Conservation (phyloP, 345 rosid genomes). For the Aquilaria sinensis region DNA sequence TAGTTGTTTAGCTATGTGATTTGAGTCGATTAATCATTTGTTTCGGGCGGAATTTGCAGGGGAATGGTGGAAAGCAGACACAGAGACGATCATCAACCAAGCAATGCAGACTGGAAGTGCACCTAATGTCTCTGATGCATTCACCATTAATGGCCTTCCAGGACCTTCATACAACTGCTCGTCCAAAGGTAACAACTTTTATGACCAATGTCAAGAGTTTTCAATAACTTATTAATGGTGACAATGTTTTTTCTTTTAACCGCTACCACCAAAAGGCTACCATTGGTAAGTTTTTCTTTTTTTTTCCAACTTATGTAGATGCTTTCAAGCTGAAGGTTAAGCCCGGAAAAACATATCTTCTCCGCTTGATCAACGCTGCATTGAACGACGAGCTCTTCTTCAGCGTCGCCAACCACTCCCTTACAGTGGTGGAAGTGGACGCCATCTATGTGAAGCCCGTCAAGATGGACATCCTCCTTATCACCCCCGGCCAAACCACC, state of each 20-base stretch:
- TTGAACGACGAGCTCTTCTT: conserved; percentile 27
- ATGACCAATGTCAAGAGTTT: too few species aligned
- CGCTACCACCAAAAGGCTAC: too few species aligned
- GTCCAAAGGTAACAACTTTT: conserved; percentile 25
- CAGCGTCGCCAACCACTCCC: conserved; percentile 29
- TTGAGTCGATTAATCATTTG: conserved; percentile 3
- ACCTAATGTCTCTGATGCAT: conserved; percentile 53
- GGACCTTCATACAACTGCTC: conserved; percentile 42
- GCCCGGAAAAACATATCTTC: conserved; percentile 24
- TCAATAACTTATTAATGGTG: too few species aligned
- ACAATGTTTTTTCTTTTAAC: too few species aligned
- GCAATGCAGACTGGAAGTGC: conserved; percentile 39
- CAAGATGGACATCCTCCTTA: conserved; percentile 35
- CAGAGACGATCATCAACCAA: conserved; percentile 38
- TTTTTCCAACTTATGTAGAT: conserved; percentile 21
- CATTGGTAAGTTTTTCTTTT: too few species aligned
- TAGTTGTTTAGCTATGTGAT: not conserved
- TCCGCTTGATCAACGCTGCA: conserved; percentile 26
- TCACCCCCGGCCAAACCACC: conserved; percentile 69
- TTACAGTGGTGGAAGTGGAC: conserved; percentile 68
- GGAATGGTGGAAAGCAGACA: conserved; percentile 64
- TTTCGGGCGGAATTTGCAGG: conserved; percentile 20
- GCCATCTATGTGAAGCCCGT: conserved; percentile 65
- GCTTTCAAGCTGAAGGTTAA: conserved; percentile 39
- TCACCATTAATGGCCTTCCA: conserved; percentile 51